These are phyloP conservation scores for Neofusicoccum umdonicola DNA, from an alignment of 2,329 filamentous ascomycete genomes.

Conservation along the genomic window DNA sequence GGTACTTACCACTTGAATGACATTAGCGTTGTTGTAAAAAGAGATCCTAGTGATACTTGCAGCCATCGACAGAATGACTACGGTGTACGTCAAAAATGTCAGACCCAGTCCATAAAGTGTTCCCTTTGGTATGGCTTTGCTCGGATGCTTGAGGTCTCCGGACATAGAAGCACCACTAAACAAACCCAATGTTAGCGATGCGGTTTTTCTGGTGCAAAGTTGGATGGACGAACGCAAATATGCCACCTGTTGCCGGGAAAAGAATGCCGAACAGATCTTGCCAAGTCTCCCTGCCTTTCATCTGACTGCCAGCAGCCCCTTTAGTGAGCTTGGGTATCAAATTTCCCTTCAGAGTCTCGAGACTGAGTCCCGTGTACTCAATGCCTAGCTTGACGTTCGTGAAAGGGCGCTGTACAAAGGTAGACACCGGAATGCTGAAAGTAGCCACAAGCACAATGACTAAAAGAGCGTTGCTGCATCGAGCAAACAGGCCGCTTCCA, in stretches of 20 bases:
- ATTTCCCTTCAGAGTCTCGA: constrained; percentile 70
- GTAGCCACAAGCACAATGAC: constrained; percentile 70
- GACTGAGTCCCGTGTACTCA: constrained; percentile 73
- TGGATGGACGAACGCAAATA: constrained; percentile 50
- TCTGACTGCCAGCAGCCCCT: constrained; percentile 61
- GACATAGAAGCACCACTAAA: constrained; percentile 79
- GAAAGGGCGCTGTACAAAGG: constrained; percentile 67
- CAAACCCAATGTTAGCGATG: constrained; percentile 33
- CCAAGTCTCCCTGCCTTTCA: constrained; percentile 66
- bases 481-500: constrained; percentile 76
- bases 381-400: constrained; percentile 60
- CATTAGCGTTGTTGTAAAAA: constrained; percentile 71
- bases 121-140: constrained; percentile 80
- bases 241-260: constrained; percentile 68
- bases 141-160: constrained; percentile 77
- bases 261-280: constrained; percentile 82
- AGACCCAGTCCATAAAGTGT: constrained; percentile 74
- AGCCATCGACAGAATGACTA: constrained; percentile 77
- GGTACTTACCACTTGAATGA: constrained; percentile 65
- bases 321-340: constrained; percentile 65
- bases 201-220: background rate
- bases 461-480: constrained; percentile 74
- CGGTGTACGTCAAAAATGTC: constrained; percentile 72
- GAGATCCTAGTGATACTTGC: constrained; percentile 71
- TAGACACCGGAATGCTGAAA: constrained; percentile 79